A percentile compares a stretch with the other conserved stretches of the same genome.
Conservation (phyloP, 164 flowering plant genomes). For the Vitis vinifera region ASM3070453v1 NC_081821.1:4405501-4406000, state of each 20-base stretch:
- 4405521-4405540: too few relatives aligned
- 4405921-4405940: too few relatives aligned
- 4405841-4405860: not conserved
- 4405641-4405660: constrained; percentile 88
- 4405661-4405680: constrained; percentile 97
- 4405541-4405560: not conserved
- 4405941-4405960: too few relatives aligned
- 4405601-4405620: constrained; percentile 88
- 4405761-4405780: not conserved
- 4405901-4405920: too few relatives aligned
- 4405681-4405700: constrained; percentile 31
- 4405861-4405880: too few relatives aligned
- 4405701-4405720: not conserved
- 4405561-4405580: constrained; percentile 7
- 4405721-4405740: not conserved
- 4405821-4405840: not conserved
- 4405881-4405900: too few relatives aligned
- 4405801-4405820: not conserved
- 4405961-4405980: too few relatives aligned
- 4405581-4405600: constrained; percentile 69
- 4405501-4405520: too few relatives aligned
- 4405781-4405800: not conserved
- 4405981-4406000: too few relatives aligned
- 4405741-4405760: too few relatives aligned
- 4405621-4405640: constrained; percentile 84